phyloP scores from a whole-genome alignment of 2,329 filamentous ascomycete genomes.

The Botrytis medusae region DNA sequence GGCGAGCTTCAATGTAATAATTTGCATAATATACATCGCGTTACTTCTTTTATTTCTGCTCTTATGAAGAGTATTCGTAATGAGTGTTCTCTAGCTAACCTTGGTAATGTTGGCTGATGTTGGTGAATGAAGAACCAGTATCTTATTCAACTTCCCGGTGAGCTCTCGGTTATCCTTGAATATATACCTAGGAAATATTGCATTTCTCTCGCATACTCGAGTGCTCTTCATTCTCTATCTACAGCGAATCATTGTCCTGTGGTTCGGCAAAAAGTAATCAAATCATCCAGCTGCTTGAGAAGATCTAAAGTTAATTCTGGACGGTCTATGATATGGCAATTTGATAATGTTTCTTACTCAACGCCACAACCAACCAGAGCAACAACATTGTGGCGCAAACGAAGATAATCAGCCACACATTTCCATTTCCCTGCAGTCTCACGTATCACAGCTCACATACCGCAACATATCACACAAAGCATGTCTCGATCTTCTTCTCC shows the following conservation, averaged over 20 bases:
- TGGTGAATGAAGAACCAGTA: neutral
- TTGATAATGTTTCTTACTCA: neutral
- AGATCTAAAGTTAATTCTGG: neutral
- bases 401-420: neutral
- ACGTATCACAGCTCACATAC: neutral
- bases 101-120: neutral
- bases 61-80: neutral
- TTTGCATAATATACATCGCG: neutral
- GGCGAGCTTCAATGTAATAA: neutral
- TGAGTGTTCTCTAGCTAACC: accelerated
- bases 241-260: accelerated
- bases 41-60: neutral
- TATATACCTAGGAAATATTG: neutral
- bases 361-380: neutral
- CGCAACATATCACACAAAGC: neutral
- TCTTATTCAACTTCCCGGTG: neutral
- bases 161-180: neutral
- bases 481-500: neutral
- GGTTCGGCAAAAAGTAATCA: no score
- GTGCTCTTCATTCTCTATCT: neutral
- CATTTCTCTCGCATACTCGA: no score
- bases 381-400: neutral
- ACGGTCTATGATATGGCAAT: neutral
- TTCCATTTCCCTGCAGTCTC: neutral
- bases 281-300: no score